phyloP scores from a whole-genome alignment of 73 alveolate genomes.

The Uronychia setigera region DNA sequence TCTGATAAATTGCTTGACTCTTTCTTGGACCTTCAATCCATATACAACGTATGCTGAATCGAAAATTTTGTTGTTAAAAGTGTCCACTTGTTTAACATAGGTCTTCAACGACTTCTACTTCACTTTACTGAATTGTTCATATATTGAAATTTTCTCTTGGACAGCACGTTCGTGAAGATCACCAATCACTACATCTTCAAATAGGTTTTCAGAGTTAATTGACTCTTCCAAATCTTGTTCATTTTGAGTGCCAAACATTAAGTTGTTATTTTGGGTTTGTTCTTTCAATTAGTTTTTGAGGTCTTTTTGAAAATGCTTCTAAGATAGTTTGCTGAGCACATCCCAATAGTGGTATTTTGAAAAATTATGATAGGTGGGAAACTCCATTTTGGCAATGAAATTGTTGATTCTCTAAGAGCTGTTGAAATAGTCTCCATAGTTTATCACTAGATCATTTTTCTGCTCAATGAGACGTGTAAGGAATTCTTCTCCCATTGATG shows the following conservation, averaged over 20 bases:
- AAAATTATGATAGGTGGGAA: constrained; percentile 23
- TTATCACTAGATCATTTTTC: too few relatives aligned
- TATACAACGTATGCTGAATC: not conserved
- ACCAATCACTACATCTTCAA: not conserved
- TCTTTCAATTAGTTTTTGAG: constrained; percentile 4
- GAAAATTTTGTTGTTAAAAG: not conserved
- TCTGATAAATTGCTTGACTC: not conserved
- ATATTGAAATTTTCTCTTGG: not conserved
- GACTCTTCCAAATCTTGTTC: not conserved
- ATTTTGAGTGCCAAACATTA: too few relatives aligned
- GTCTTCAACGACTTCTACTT: not conserved
- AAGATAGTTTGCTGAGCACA: constrained; percentile 15
- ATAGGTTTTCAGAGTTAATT: not conserved
- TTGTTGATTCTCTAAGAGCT: too few relatives aligned
- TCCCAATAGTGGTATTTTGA: constrained; percentile 23
- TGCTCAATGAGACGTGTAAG: too few relatives aligned
- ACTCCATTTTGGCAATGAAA: constrained; percentile 22
- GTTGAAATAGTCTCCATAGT: too few relatives aligned
- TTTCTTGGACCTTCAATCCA: not conserved
- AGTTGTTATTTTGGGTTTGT: not conserved
- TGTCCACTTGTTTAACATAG: not conserved
- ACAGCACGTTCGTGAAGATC: not conserved
- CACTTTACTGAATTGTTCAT: not conserved
- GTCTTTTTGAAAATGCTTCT: not conserved
- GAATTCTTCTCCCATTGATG: too few relatives aligned